These are phyloP conservation scores for Monilinia laxa DNA, from an alignment of 2,329 filamentous ascomycete species.

Conservation along the genomic window DNA sequence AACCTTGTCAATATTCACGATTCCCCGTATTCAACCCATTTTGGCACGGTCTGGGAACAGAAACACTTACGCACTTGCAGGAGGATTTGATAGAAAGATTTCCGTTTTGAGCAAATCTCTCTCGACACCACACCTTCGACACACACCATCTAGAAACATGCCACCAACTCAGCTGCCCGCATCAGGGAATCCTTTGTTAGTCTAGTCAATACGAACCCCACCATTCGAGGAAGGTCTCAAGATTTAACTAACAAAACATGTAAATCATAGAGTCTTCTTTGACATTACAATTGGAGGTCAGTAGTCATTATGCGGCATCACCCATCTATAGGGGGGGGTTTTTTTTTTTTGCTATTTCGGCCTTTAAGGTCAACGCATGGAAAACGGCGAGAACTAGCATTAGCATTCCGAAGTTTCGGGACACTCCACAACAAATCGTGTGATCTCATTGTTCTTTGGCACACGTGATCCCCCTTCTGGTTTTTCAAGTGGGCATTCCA, in stretches of 20 bases:
- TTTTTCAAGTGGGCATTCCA: too few species aligned
- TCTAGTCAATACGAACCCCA: conserved; percentile 28
- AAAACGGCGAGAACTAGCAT: not conserved
- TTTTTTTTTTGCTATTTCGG: too few species aligned
- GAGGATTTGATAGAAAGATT: not conserved
- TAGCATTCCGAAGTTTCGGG: conserved; percentile 7
- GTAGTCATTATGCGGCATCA: conserved; percentile 34
- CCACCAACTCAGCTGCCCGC: conserved; percentile 44
- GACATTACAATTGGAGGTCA: conserved; percentile 76
- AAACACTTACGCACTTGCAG: not conserved
- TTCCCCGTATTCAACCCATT: not conserved
- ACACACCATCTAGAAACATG: conserved; percentile 34
- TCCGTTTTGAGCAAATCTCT: conserved; percentile 9
- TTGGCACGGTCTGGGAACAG: not conserved
- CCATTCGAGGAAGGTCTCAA: conserved; percentile 23
- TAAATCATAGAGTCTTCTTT: conserved; percentile 52
- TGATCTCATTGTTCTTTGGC: not conserved
- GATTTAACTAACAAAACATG: conserved; percentile 24
- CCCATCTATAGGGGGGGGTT: conserved; percentile 15
- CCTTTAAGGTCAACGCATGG: not conserved
- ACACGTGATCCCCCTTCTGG: conserved; percentile 4
- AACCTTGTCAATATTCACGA: conserved; percentile 1
- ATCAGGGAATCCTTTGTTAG: conserved; percentile 48
- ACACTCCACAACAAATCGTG: not conserved
- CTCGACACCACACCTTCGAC: not conserved